These are phyloP conservation scores for Asterochloris erici DNA, from an alignment of 139 green algal species.

Conservation along the genomic window DNA sequence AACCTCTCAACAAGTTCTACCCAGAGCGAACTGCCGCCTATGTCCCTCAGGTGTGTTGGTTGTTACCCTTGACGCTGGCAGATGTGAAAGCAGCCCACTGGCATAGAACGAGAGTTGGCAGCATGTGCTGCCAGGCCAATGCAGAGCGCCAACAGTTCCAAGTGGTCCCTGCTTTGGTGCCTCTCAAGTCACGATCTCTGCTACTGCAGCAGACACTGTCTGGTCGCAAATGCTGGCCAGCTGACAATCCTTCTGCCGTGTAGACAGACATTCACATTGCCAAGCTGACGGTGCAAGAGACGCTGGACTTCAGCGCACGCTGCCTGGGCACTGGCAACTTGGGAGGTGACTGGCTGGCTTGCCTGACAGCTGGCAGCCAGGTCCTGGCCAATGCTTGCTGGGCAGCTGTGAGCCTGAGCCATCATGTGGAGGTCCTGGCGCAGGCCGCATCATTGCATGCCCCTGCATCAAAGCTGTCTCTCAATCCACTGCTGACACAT, in stretches of 20 bases:
- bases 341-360: neutral
- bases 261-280: constrained; percentile 52
- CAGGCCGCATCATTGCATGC: neutral
- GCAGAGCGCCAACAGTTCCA: neutral
- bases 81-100: neutral
- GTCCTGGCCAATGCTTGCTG: neutral
- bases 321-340: constrained; percentile 18
- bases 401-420: neutral
- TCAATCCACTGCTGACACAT: neutral
- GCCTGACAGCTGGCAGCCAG: neutral
- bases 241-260: neutral
- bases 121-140: neutral
- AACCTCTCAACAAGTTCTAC: constrained; percentile 30
- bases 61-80: neutral
- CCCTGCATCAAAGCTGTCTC: neutral
- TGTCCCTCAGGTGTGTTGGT: constrained; percentile 35
- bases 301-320: constrained; percentile 42
- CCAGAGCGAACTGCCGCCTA: constrained; percentile 37
- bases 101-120: neutral
- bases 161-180: neutral
- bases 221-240: neutral
- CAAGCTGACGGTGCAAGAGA: constrained; percentile 51
- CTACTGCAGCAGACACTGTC: neutral
- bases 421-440: neutral
- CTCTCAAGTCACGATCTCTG: neutral